Evolutionary conservation across 345 rosid genomes (phyloP).

Genomic region (Populus simonii): DNA sequence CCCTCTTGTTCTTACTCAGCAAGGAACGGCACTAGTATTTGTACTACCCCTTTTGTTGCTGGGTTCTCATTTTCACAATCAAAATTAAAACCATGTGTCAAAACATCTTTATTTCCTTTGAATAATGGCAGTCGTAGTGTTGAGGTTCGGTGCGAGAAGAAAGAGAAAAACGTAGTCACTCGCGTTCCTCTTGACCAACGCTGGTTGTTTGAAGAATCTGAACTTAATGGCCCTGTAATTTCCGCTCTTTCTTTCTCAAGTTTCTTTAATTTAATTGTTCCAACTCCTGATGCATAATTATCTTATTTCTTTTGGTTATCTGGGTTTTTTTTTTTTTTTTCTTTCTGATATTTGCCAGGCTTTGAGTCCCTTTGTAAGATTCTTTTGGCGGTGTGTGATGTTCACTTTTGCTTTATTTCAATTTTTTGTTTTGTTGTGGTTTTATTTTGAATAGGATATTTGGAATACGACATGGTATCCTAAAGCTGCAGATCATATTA

Average conservation of each 20-base stretch:
- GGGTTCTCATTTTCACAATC: background rate
- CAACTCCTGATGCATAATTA: background rate
- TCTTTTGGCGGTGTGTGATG: background rate
- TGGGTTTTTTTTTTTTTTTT: background rate
- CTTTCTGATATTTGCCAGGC: background rate
- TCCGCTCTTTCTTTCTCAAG: no score
- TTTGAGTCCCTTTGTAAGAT: background rate
- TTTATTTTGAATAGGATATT: conserved; percentile 54
- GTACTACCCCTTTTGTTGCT: background rate
- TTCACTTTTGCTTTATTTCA: background rate
- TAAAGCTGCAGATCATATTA: conserved; percentile 78
- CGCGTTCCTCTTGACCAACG: conserved; percentile 32
- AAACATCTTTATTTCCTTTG: background rate
- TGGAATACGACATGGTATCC: conserved; percentile 99
- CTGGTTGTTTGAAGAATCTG: conserved; percentile 34
- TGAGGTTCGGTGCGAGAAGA: conserved; percentile 17
- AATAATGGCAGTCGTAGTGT: background rate
- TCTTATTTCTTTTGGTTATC: background rate
- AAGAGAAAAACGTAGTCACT: conserved; percentile 1
- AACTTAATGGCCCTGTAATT: conserved; percentile 31
- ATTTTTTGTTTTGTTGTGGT: background rate
- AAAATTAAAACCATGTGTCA: background rate
- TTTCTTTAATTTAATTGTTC: background rate
- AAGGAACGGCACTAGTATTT: background rate
- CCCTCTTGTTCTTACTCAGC: background rate